phyloP scores from a whole-genome alignment of 2,329 filamentous ascomycete genomes.

The Byssothecium circinans region DNA sequence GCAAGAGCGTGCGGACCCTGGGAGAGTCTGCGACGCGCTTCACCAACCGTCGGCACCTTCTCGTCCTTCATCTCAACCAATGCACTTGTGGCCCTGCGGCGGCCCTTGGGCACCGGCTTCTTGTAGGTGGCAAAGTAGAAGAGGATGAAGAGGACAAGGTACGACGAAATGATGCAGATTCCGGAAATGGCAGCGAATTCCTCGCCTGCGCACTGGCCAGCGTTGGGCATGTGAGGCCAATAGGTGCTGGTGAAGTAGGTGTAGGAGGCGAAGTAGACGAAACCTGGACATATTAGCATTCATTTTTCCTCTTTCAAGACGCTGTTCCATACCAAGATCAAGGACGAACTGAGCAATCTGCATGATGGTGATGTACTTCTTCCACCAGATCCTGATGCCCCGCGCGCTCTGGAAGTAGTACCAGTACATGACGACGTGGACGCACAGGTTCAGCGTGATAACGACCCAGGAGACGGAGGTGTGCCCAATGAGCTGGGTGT shows the following conservation, averaged over 20 bases:
- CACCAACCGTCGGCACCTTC: conserved; percentile 60
- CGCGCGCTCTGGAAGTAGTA: conserved; percentile 99
- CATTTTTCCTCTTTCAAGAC: no score
- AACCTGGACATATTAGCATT: conserved; percentile 59
- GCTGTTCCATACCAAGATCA: conserved; percentile 89
- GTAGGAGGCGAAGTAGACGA: conserved; percentile 99
- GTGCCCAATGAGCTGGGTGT: conserved; percentile 90
- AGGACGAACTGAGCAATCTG: conserved; percentile 98
- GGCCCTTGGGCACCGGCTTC: conserved; percentile 73
- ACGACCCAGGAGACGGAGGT: conserved; percentile 94
- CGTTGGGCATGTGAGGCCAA: conserved; percentile 81
- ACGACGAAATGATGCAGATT: conserved; percentile 89
- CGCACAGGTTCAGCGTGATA: conserved; percentile 87
- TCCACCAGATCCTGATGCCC: conserved; percentile 97
- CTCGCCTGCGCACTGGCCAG: conserved; percentile 87
- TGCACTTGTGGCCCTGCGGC: conserved; percentile 79
- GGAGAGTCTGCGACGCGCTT: conserved; percentile 56
- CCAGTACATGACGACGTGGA: conserved; percentile 99
- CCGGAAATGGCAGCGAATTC: conserved; percentile 94
- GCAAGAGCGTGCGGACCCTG: conserved; percentile 40
- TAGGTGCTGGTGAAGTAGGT: conserved; percentile 95
- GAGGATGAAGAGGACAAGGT: conserved; percentile 96
- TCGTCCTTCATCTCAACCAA: conserved; percentile 81
- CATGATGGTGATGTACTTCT: conserved; percentile 98
- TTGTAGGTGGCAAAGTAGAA: conserved; percentile 98